These are phyloP conservation scores for Ogataea methylovora DNA, from an alignment of 805 yeast genomes.

Conservation along the genomic window DNA sequence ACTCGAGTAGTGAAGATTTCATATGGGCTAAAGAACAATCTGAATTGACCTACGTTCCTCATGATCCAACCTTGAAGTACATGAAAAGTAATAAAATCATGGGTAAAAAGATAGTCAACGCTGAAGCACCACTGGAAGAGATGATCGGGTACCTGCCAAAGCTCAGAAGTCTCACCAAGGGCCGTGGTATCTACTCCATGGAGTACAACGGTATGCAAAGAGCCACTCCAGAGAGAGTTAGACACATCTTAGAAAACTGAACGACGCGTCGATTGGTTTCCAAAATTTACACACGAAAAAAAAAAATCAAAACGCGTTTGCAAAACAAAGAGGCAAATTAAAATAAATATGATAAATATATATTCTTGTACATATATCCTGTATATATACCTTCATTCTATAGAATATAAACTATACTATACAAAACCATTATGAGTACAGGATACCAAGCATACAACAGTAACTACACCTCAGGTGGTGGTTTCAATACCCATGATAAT, in stretches of 20 bases:
- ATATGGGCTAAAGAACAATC: constrained; percentile 50
- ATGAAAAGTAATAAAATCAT: constrained; percentile 15
- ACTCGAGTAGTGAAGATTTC: constrained; percentile 21
- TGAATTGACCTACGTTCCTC: constrained; percentile 61
- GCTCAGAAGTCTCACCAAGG: constrained; percentile 80
- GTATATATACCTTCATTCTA: too few species aligned
- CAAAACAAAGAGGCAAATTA: too few species aligned
- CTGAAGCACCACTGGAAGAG: constrained; percentile 77
- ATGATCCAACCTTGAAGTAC: constrained; percentile 55
- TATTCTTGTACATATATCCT: too few species aligned
- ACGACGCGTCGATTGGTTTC: background rate
- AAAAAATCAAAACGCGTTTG: too few species aligned
- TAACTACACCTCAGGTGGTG: constrained; percentile 28
- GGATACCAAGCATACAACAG: constrained; percentile 32
- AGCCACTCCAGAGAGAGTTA: constrained; percentile 46
- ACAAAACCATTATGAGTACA: too few species aligned
- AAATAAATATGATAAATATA: too few species aligned
- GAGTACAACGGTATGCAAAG: constrained; percentile 65
- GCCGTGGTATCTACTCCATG: constrained; percentile 82
- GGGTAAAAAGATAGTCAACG: constrained; percentile 53
- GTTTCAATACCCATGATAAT: constrained; percentile 14
- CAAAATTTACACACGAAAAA: too few species aligned
- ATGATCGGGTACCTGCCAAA: constrained; percentile 85
- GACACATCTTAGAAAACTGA: constrained; percentile 22
- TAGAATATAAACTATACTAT: too few species aligned